Percentiles rank a stretch among this genome's conserved stretches.
Conservation (phyloP, 305 asterid genomes). For the Fraxinus baroniana region DNA sequence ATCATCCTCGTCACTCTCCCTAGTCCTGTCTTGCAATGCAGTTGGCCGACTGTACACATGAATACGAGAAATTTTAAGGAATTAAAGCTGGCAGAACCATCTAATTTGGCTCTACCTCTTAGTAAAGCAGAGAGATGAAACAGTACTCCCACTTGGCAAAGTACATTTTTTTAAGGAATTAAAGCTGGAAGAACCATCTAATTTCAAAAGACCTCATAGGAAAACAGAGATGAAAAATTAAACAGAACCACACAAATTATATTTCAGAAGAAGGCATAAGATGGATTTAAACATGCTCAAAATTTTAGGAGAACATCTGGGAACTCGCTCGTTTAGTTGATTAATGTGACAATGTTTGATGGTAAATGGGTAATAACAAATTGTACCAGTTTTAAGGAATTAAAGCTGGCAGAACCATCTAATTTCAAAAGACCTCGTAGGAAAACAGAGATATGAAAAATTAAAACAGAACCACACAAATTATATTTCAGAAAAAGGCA, state of each 20-base stretch:
- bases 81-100: conserved; percentile 16
- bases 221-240: conserved; percentile 4
- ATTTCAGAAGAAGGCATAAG: background rate
- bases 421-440: background rate
- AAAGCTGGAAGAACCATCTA: conserved; percentile 14
- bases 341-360: background rate
- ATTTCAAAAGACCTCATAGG: background rate
- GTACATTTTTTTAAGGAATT: background rate
- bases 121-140: background rate
- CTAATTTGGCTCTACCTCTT: background rate
- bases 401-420: conserved; percentile 15
- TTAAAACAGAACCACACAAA: background rate
- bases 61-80: conserved; percentile 10
- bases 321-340: conserved; percentile 18
- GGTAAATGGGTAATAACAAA: background rate
- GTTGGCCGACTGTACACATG: conserved; percentile 81
- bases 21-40: conserved; percentile 76
- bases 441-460: conserved; percentile 8
- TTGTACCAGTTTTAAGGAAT: conserved; percentile 6
- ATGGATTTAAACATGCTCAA: background rate
- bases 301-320: background rate
- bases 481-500: background rate
- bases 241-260: background rate
- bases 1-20: conserved; percentile 98
- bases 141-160: background rate